These are phyloP conservation scores for Kalaharituber pfeilii DNA, from an alignment of 2,329 filamentous ascomycete species.

Conservation along the genomic window DNA sequence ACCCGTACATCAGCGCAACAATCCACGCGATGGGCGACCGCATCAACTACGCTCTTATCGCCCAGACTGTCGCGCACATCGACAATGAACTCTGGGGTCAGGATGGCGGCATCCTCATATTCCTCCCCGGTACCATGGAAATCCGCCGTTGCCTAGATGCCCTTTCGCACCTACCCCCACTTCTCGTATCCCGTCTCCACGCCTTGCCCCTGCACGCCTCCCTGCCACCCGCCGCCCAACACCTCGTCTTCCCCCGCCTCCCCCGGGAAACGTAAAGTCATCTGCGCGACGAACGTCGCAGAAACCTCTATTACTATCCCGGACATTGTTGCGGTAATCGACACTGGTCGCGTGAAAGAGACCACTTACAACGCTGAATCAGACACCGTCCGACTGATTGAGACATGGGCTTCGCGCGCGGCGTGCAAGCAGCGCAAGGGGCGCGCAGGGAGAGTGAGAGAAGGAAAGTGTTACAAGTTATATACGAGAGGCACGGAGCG, in stretches of 20 bases:
- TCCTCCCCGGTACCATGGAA: constrained; percentile 74
- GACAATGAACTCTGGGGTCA: constrained; percentile 56
- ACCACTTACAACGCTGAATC: constrained; percentile 82
- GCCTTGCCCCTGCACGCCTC: constrained; percentile 84
- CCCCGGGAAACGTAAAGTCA: constrained; percentile 68
- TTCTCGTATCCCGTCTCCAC: constrained; percentile 30
- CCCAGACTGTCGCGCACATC: constrained; percentile 62
- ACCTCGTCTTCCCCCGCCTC: constrained; percentile 68
- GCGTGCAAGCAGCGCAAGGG: constrained; percentile 89
- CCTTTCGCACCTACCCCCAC: constrained; percentile 14
- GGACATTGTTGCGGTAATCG: constrained; percentile 89
- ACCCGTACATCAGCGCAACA: constrained; percentile 14
- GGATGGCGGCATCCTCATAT: constrained; percentile 82
- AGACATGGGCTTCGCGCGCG: constrained; percentile 86
- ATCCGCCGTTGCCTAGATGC: constrained; percentile 48
- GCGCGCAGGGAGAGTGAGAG: constrained; percentile 79
- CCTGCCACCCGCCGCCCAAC: constrained; percentile 72
- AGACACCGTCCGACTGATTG: constrained; percentile 85
- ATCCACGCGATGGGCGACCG: constrained; percentile 26
- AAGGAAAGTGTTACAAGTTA: constrained; percentile 85
- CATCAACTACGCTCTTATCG: constrained; percentile 81
- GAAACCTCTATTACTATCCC: constrained; percentile 98
- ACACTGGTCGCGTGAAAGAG: constrained; percentile 89
- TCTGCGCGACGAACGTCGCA: constrained; percentile 90
- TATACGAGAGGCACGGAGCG: constrained; percentile 72